Evolutionary conservation across 495 filamentous ascomycete genomes (phyloP), one percentile per base, ranked within the genome.

Genomic region (Aspergillus ostianus): DNA sequence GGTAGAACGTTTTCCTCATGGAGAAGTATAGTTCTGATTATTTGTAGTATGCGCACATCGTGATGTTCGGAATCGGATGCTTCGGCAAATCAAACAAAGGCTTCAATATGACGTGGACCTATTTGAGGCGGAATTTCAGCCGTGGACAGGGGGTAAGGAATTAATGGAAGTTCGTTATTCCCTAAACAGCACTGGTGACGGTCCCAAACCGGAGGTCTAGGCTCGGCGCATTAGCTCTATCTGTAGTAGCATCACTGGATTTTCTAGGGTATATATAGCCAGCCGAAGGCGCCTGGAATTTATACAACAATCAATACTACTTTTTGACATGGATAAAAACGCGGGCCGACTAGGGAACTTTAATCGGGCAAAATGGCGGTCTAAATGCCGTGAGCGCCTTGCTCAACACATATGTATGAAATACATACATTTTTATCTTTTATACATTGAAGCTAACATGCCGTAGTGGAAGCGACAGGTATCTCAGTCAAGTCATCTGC

Each of bases 351-450:
- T 57, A 4, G 55, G 45, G 23, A 51, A 30, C 29, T 26, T 49
- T n/a, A 57, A 50, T 49, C 45, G 55, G 8, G 23, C 55, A 57
- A 47, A 20, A 21, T 36, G 23, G 17, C 20, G 55, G 46, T 47
- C 36, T 15, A 21, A 19, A 46, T 57, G 55, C 47, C 46, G 55
- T 18, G 26, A 57, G 17, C 46, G 23, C 26, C 55, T 57, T 17
- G 23, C 55, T 27, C 26, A 57, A 50, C 55, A 57, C 49, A 57
- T 57, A n/a, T 18, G 55, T 57, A 57, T 49, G 27, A 30, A 29
- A 57, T 9, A 49, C 15, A 30, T 15, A 29, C 30, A 3, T 26
- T 21, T 32, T 15, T 20, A n/a, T n/a, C n/a, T 19, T 4, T 15
- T 18, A 41, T n/a, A n/a, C 19, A 29, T 21, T 55, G 36, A 55